A percentile compares a stretch with the other conserved stretches of the same genome.
phyloP scores from a whole-genome alignment of 305 asterid genomes.

The Solanum chacoense region DNA sequence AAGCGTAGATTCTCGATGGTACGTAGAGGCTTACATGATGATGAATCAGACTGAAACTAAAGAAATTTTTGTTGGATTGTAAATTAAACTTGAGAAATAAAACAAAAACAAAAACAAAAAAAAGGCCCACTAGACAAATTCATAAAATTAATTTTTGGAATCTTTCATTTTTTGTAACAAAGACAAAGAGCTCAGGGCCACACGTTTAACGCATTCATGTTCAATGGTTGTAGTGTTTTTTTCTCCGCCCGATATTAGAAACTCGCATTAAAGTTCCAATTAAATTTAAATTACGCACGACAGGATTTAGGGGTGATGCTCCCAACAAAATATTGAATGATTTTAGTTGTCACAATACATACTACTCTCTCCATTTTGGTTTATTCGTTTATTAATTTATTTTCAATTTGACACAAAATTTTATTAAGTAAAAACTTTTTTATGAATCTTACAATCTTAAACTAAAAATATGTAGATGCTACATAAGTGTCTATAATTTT shows the following conservation, averaged over 20 bases:
- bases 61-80: background rate
- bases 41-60: background rate
- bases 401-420: background rate
- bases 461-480: background rate
- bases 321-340: rapidly evolving
- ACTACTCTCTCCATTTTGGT: background rate
- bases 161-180: background rate
- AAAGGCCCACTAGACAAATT: background rate
- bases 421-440: background rate
- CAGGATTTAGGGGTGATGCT: too few relatives aligned
- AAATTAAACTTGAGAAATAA: background rate
- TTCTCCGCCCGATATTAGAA: background rate
- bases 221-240: background rate
- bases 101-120: background rate
- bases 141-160: background rate
- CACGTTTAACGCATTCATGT: background rate
- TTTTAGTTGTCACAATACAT: background rate
- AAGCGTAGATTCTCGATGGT: background rate
- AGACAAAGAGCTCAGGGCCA: background rate
- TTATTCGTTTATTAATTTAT: background rate
- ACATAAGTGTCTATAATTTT: background rate
- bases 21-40: background rate
- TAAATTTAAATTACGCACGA: too few relatives aligned
- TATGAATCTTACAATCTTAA: background rate
- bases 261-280: too few relatives aligned